phyloP scores from a whole-genome alignment of 148 eudicot genomes.

The Fagopyrum esculentum region DNA sequence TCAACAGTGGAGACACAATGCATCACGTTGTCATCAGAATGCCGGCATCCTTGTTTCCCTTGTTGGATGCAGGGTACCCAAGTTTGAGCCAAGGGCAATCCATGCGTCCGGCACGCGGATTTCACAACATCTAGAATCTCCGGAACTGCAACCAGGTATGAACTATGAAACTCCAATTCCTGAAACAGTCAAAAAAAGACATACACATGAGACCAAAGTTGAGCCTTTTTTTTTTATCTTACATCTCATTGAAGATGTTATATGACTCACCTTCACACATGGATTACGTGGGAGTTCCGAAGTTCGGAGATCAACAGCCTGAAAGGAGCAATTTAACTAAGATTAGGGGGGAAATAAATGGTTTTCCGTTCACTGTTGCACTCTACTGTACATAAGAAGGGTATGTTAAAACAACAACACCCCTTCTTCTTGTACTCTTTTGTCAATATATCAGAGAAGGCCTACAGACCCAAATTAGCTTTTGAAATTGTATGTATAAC shows the following conservation, averaged over 20 bases:
- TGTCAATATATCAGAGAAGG: not conserved
- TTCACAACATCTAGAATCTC: slow-evolving; percentile 64
- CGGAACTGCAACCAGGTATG: slow-evolving; percentile 62
- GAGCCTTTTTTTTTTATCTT: not conserved
- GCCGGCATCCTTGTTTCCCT: slow-evolving; percentile 69
- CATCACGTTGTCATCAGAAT: slow-evolving; percentile 55
- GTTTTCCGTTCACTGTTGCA: not conserved
- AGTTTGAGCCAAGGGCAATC: slow-evolving; percentile 76
- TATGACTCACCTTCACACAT: slow-evolving; percentile 35
- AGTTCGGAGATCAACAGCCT: slow-evolving; percentile 87
- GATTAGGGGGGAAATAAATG: not conserved
- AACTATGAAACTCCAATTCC: slow-evolving; percentile 28
- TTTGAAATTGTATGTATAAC: not conserved
- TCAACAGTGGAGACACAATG: slow-evolving; percentile 64
- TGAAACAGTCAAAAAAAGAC: not conserved
- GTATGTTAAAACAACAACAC: not conserved
- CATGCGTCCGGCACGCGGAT: slow-evolving; percentile 55
- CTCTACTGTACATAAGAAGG: not conserved
- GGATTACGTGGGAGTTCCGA: slow-evolving; percentile 43
- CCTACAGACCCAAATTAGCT: not conserved
- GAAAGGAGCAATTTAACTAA: slow-evolving; percentile 16
- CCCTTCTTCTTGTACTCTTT: not conserved
- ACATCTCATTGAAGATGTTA: slow-evolving; percentile 14
- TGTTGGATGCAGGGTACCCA: slow-evolving; percentile 82
- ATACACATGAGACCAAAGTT: slow-evolving; percentile 15